phyloP scores from a whole-genome alignment of 208 protist genomes.

The Lotmaria passim region DNA sequence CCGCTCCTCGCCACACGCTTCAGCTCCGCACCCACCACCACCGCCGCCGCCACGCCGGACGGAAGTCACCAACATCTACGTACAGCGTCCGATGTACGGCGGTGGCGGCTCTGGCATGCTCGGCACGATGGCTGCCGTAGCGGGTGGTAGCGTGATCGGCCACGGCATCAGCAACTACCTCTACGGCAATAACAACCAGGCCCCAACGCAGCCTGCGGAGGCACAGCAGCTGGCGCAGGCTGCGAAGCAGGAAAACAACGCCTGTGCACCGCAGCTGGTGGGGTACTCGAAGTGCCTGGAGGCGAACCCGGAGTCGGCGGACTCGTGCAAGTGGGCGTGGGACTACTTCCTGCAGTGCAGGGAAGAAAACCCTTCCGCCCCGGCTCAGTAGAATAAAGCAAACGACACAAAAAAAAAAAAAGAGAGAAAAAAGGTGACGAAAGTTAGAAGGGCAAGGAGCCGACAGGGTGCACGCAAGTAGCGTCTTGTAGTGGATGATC shows the following conservation, averaged over 20 bases:
- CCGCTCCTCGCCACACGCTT: constrained; percentile 1
- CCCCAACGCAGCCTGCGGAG: constrained; percentile 79
- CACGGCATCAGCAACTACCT: constrained; percentile 92
- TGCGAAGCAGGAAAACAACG: constrained; percentile 61
- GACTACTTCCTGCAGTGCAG: constrained; percentile 89
- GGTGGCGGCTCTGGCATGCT: constrained; percentile 69
- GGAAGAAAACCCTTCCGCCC: constrained; percentile 31
- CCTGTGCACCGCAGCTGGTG: constrained; percentile 68
- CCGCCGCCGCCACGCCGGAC: neutral
- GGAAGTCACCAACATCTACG: constrained; percentile 82
- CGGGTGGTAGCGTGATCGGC: constrained; percentile 80
- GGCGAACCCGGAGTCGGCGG: constrained; percentile 56
- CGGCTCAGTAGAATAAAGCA: constrained; percentile 14
- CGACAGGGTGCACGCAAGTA: too few species aligned
- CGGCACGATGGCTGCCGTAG: constrained; percentile 85
- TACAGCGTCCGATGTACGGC: constrained; percentile 54
- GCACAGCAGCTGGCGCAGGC: constrained; percentile 80
- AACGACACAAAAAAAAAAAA: too few species aligned
- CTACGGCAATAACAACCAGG: constrained; percentile 66
- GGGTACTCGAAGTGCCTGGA: constrained; percentile 89
- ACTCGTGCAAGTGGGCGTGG: constrained; percentile 89
- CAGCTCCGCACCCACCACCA: neutral
- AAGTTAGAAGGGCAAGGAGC: too few species aligned
- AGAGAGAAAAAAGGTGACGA: constrained; percentile 10
- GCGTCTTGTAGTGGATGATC: too few species aligned